A percentile compares a stretch with the other conserved stretches of the same genome.
These are phyloP conservation scores for Candolleomyces efflorescens DNA, from an alignment of 768 basidiomycete species.

Conservation along the genomic window DNA sequence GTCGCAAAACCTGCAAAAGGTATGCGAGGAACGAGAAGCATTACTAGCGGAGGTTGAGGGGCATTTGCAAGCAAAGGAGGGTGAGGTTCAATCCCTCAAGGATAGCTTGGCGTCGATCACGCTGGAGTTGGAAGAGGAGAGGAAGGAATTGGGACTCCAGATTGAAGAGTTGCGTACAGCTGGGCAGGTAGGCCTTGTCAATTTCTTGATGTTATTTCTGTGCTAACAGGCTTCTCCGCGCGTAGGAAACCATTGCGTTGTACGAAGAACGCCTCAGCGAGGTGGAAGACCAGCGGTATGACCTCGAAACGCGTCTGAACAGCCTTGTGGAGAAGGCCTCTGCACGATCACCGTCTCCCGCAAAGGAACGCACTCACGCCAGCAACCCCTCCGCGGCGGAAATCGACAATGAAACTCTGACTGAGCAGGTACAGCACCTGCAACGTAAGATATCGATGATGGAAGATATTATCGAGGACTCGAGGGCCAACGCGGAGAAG, in stretches of 20 bases:
- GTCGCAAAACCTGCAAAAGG: constrained; percentile 46
- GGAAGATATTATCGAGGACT: constrained; percentile 86
- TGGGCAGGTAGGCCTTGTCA: constrained; percentile 60
- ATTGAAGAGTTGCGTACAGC: constrained; percentile 85
- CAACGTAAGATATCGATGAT: constrained; percentile 69
- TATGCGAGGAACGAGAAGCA: constrained; percentile 47
- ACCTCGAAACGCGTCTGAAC: constrained; percentile 61
- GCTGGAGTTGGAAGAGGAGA: constrained; percentile 45
- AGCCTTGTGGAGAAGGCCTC: constrained; percentile 47
- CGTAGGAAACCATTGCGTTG: constrained; percentile 87
- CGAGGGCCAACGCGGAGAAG: constrained; percentile 60
- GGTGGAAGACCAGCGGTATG: constrained; percentile 69
- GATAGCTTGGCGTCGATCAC: constrained; percentile 23
- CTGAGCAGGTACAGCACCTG: constrained; percentile 86
- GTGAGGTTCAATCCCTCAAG: constrained; percentile 56
- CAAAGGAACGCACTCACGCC: constrained; percentile 15
- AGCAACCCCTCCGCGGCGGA: constrained; percentile 63
- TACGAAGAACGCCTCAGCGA: constrained; percentile 86
- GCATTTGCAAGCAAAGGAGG: constrained; percentile 51
- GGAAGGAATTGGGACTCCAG: constrained; percentile 62
- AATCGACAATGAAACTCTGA: constrained; percentile 93
- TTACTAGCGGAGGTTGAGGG: constrained; percentile 46
- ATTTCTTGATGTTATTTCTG: not conserved
- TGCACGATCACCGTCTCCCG: constrained; percentile 20
- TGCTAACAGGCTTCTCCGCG: not conserved